Evolutionary conservation across 2,329 filamentous ascomycete species (phyloP), one percentile per base, ranked within the genome.

Genomic region (Ophiognomonia clavigignenti-juglandacearum): DNA sequence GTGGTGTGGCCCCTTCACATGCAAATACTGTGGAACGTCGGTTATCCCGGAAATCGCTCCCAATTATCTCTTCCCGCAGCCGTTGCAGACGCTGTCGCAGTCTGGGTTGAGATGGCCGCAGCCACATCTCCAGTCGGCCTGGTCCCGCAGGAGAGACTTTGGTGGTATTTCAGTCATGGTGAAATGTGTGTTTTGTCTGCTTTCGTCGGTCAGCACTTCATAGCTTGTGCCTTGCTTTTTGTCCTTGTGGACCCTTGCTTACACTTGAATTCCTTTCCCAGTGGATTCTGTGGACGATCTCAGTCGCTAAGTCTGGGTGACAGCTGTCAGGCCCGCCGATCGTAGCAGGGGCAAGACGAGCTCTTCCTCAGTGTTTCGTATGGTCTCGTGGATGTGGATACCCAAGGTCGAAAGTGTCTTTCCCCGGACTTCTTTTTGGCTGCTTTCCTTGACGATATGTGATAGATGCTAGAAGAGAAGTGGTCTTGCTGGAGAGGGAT

Each of bases 31-130:
- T n/a, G n/a, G n/a, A n/a, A n/a, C n/a, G n/a, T n/a, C n/a, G n/a
- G n/a, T n/a, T n/a, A n/a, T n/a, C n/a, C n/a, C n/a, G n/a, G n/a
- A n/a, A n/a, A n/a, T n/a, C n/a, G n/a, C n/a, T n/a, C n/a, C n/a
- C n/a, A n/a, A n/a, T n/a, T n/a, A 51, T 8, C 47, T 43, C 49
- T 47, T 48, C 3, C 49, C 49, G 6, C 49, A 51, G 0, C 42
- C 42, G n/a, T 47, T 47, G 16, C 49, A 51, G 1, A 51, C 45
- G 5, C 16, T 51, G 37, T 51, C 49, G 4, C 45, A 48, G 29
- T 51, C 49, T 2, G 49, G 49, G 27, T 51, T 51, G 14, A 51
- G 39, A 29, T 51, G 49, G 1, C 49, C 49, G 19, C 45, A 49
- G 2, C 45, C 45, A 22, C 49, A 51, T 4, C 49, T 24, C 49